These are phyloP conservation scores for Ceratobasidium sp. DNA, from an alignment of 1,284 basidiomycete species.

Conservation along the genomic window DNA sequence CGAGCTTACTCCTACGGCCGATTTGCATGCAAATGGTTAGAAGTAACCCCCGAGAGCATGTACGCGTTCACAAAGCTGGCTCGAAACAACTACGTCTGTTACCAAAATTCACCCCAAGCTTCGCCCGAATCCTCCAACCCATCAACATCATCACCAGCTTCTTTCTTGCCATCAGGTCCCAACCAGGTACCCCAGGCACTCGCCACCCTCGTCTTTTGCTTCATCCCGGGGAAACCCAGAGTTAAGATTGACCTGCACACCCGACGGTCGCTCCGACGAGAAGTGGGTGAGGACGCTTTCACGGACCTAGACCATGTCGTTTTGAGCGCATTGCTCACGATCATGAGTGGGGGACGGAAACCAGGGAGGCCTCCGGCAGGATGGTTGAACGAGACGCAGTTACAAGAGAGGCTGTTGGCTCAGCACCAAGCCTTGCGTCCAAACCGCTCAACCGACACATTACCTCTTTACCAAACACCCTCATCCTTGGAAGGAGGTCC, in stretches of 20 bases:
- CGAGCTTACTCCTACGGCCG: slow-evolving; percentile 15
- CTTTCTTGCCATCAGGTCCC: not conserved
- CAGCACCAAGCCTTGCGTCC: not conserved
- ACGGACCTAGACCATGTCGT: slow-evolving; percentile 28
- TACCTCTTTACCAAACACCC: not conserved
- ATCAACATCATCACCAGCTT: not conserved
- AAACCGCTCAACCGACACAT: not conserved
- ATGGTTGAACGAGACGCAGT: not conserved
- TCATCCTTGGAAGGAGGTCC: not conserved
- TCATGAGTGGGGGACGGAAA: not conserved
- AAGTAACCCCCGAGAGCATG: not conserved
- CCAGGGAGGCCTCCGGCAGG: not conserved
- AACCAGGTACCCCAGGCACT: not conserved
- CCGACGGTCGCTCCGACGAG: not conserved
- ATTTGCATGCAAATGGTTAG: slow-evolving; percentile 13
- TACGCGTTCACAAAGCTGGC: not conserved
- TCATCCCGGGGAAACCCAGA: not conserved
- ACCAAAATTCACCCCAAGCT: not conserved
- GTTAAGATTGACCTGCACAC: slow-evolving; percentile 1
- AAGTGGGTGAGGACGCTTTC: not conserved
- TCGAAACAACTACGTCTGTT: no score
- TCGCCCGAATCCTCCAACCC: not conserved
- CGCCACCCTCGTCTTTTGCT: not conserved
- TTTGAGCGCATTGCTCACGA: not conserved
- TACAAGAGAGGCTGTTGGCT: not conserved